Evolutionary conservation across 208 protist genomes (phyloP).

Genomic region (Zelonia costaricensis): DNA sequence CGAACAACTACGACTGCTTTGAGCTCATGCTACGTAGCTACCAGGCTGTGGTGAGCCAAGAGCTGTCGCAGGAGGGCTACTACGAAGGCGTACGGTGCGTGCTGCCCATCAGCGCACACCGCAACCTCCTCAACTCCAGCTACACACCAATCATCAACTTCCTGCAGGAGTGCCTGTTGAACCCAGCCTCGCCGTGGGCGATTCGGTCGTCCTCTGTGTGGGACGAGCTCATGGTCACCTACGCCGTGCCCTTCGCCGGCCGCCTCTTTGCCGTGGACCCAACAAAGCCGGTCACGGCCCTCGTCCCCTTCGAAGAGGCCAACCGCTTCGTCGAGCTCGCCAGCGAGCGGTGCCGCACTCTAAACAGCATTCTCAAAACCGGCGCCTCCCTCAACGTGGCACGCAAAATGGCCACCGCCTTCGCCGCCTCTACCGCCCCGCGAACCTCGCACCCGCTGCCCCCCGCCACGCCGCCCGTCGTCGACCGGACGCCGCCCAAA

Average conservation of each 20-base stretch:
- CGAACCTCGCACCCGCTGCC: not conserved
- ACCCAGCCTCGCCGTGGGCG: slow-evolving; percentile 40
- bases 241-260: slow-evolving; percentile 52
- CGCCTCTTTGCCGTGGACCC: slow-evolving; percentile 40
- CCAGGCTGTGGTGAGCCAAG: slow-evolving; percentile 14
- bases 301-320: slow-evolving; percentile 39
- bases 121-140: slow-evolving; percentile 36
- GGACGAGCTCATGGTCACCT: slow-evolving; percentile 42
- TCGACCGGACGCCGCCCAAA: not conserved
- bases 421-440: not conserved
- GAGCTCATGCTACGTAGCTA: slow-evolving; percentile 32
- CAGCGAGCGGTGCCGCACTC: slow-evolving; percentile 21
- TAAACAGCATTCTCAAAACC: slow-evolving; percentile 27
- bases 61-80: slow-evolving; percentile 23
- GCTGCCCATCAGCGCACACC: slow-evolving; percentile 38
- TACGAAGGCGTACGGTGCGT: slow-evolving; percentile 19
- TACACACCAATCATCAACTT: slow-evolving; percentile 43
- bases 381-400: slow-evolving; percentile 22
- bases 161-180: slow-evolving; percentile 44
- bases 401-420: not conserved
- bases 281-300: slow-evolving; percentile 9
- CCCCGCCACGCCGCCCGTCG: not conserved
- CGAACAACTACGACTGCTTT: slow-evolving; percentile 56
- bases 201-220: slow-evolving; percentile 41
- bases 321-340: slow-evolving; percentile 32